Conservation (phyloP, 2,329 filamentous ascomycete species). For the Aspergillus cejpii region DNA sequence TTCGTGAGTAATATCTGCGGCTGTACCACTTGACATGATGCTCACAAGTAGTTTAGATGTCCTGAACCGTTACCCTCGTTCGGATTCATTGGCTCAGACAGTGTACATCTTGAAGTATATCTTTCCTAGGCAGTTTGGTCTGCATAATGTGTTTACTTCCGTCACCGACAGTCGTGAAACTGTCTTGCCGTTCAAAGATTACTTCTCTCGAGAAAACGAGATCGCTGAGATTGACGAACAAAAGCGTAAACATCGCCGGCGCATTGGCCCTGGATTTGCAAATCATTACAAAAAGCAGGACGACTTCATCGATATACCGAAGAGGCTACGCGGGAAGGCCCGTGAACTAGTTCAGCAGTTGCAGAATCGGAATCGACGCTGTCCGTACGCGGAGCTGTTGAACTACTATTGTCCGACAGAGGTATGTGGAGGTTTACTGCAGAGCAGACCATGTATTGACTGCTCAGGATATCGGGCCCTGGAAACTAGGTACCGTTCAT, state of each 20-base stretch:
- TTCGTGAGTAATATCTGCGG: constrained; percentile 54
- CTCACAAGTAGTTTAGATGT: constrained; percentile 53
- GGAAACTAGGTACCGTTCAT: constrained; percentile 14
- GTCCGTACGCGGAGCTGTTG: constrained; percentile 72
- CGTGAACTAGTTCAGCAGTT: constrained; percentile 59
- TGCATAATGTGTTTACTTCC: constrained; percentile 89
- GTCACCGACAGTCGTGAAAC: constrained; percentile 59
- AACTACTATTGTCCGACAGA: constrained; percentile 68
- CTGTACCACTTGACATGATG: background rate
- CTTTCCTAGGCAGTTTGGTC: constrained; percentile 80
- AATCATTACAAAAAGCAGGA: constrained; percentile 5
- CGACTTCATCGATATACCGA: constrained; percentile 28
- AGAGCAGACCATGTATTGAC: constrained; percentile 10
- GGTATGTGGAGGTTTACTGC: constrained; percentile 30
- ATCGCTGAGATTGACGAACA: constrained; percentile 44
- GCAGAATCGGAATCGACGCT: constrained; percentile 64
- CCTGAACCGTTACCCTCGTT: constrained; percentile 60
- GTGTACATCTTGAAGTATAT: constrained; percentile 81
- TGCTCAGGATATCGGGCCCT: constrained; percentile 19
- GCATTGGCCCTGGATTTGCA: background rate
- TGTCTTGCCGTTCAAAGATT: constrained; percentile 71
- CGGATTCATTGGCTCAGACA: constrained; percentile 47
- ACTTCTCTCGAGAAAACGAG: constrained; percentile 77
- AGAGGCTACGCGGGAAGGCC: constrained; percentile 56
- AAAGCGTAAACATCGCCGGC: constrained; percentile 8